Evolutionary conservation across 768 basidiomycete genomes (phyloP).

Genomic region (Trametes gibbosa): DNA sequence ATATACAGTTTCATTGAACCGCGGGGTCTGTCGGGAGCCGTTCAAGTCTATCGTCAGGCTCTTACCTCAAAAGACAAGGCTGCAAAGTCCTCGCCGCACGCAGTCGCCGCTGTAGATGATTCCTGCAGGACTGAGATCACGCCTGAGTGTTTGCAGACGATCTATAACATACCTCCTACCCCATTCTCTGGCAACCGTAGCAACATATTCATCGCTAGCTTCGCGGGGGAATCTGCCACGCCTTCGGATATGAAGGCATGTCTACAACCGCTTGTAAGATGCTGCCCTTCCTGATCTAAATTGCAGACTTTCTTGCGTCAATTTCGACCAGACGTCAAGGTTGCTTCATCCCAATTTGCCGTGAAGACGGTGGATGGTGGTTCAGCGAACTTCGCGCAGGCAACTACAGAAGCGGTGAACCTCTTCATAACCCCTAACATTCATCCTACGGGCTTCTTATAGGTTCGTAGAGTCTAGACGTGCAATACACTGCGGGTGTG

Average conservation of each 20-base stretch:
- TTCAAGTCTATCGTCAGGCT: constrained; percentile 31
- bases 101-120: constrained; percentile 24
- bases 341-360: constrained; percentile 18
- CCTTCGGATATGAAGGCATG: constrained; percentile 22
- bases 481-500: constrained; percentile 33
- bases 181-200: constrained; percentile 20
- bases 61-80: constrained; percentile 1
- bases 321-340: constrained; percentile 21
- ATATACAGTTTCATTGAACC: constrained; percentile 13
- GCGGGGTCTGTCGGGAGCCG: neutral
- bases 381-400: constrained; percentile 33
- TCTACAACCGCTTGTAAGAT: too few species aligned
- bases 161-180: constrained; percentile 30
- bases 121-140: constrained; percentile 29
- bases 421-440: neutral
- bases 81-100: constrained; percentile 24
- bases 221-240: constrained; percentile 30
- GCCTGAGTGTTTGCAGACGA: constrained; percentile 28
- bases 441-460: constrained; percentile 1
- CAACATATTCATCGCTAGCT: constrained; percentile 31
- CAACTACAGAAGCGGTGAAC: constrained; percentile 27
- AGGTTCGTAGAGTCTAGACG: constrained; percentile 22
- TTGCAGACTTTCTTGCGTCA: constrained; percentile 30
- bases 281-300: neutral
- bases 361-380: constrained; percentile 29